A percentile compares a stretch with the other conserved stretches of the same genome.
These are phyloP conservation scores for Penicillium sp. DNA, from an alignment of 2,329 filamentous ascomycete genomes.

Conservation along the genomic window DNA sequence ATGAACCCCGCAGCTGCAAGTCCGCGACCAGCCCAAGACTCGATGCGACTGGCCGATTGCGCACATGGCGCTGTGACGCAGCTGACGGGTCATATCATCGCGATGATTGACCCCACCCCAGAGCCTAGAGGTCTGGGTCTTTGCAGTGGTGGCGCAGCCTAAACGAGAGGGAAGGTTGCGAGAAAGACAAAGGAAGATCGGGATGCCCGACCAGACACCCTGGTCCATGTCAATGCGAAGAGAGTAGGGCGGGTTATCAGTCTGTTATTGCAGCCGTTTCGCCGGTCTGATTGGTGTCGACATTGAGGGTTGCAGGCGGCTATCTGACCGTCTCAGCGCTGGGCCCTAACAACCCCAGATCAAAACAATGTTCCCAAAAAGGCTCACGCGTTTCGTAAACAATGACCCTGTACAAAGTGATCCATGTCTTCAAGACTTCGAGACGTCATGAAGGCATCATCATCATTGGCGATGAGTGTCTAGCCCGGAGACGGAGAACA, in stretches of 20 bases:
- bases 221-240: conserved; percentile 11
- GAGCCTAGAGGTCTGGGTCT: conserved; percentile 5
- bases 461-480: neutral
- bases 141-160: conserved; percentile 23
- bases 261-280: conserved; percentile 19
- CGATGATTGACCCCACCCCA: conserved; percentile 28
- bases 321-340: conserved; percentile 14
- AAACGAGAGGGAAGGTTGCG: conserved; percentile 6
- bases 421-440: neutral
- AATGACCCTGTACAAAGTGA: neutral
- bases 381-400: conserved; percentile 9
- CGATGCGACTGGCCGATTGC: conserved; percentile 28
- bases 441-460: conserved; percentile 17
- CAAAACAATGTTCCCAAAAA: neutral
- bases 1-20: conserved; percentile 34
- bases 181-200: conserved; percentile 18
- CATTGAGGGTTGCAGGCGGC: conserved; percentile 15
- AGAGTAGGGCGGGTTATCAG: neutral
- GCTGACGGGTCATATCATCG: conserved; percentile 34
- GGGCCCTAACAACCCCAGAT: neutral
- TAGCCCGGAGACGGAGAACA: neutral
- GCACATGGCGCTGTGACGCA: conserved; percentile 35
- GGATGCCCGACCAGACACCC: conserved; percentile 24
- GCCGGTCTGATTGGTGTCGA: conserved; percentile 22
- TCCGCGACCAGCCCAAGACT: conserved; percentile 23